Evolutionary conservation across 495 filamentous ascomycete species (phyloP).

Genomic region (Xylaria curta): DNA sequence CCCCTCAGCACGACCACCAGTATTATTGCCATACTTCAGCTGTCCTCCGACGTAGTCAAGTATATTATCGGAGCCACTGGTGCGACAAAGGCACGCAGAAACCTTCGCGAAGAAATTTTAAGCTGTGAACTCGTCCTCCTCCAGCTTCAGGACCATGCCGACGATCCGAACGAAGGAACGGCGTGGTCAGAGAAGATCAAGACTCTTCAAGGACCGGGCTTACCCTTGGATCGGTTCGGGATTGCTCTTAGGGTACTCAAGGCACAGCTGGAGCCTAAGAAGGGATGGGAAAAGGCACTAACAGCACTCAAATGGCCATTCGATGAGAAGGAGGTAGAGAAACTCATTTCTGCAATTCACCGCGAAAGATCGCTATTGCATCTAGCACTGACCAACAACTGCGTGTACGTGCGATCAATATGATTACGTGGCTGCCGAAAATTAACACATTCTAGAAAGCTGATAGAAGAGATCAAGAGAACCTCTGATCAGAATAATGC

Average conservation of each 20-base stretch:
- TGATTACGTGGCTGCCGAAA: neutral
- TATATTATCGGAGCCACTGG: slow-evolving; percentile 3
- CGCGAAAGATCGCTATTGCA: slow-evolving; percentile 8
- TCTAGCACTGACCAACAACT: neutral
- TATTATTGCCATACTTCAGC: neutral
- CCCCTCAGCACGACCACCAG: neutral
- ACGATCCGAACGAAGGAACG: neutral
- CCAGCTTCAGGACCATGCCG: slow-evolving; percentile 7
- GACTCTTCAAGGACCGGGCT: neutral
- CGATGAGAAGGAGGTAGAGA: neutral
- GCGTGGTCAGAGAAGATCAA: neutral
- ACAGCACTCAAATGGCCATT: slow-evolving; percentile 5
- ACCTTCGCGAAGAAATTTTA: neutral
- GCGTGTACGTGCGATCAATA: neutral
- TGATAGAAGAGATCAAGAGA: neutral
- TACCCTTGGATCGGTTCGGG: neutral
- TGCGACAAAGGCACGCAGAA: slow-evolving; percentile 2
- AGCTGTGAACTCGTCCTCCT: slow-evolving; percentile 5
- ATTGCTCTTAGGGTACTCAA: neutral
- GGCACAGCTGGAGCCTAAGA: slow-evolving; percentile 3
- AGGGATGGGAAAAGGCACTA: neutral
- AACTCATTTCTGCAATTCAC: slow-evolving; percentile 1
- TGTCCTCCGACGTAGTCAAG: slow-evolving; percentile 1
- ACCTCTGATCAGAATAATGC: neutral
- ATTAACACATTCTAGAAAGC: neutral